phyloP scores from a whole-genome alignment of 441 rosid genomes.

The Raphanus hybrid region DNA sequence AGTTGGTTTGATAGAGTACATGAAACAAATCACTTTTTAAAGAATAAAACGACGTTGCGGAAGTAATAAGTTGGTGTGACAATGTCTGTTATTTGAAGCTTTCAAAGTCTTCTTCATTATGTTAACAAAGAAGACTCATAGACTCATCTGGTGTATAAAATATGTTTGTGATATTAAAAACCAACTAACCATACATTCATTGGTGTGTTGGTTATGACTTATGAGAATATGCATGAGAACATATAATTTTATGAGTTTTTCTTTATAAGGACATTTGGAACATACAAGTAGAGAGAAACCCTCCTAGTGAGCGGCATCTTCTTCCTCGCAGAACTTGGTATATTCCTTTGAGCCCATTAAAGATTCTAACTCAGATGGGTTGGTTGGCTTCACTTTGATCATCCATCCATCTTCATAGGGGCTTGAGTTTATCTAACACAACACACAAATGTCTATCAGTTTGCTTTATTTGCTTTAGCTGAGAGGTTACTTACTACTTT shows the following conservation, averaged over 20 bases:
- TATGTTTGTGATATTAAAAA: background rate
- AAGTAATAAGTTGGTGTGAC: background rate
- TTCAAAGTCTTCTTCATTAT: background rate
- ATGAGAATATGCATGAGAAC: background rate
- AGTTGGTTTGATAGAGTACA: background rate
- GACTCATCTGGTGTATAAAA: slow-evolving; percentile 8
- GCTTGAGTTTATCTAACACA: slow-evolving; percentile 63
- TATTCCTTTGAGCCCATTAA: slow-evolving; percentile 82
- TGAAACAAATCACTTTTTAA: background rate
- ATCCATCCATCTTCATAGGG: slow-evolving; percentile 96
- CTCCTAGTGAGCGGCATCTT: slow-evolving; percentile 82
- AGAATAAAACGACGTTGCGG: background rate
- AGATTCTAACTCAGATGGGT: slow-evolving; percentile 71
- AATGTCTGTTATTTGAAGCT: background rate
- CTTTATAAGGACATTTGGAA: background rate
- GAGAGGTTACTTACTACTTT: slow-evolving; percentile 45
- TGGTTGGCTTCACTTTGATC: slow-evolving; percentile 92
- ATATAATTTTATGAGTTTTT: background rate
- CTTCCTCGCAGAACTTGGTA: slow-evolving; percentile 91
- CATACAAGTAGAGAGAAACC: background rate
- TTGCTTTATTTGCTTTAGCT: slow-evolving; percentile 1
- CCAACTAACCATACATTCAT: slow-evolving; percentile 6
- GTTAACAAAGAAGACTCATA: slow-evolving; percentile 2
- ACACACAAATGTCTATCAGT: background rate
- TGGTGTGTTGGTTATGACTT: background rate